Evolutionary conservation across 495 filamentous ascomycete genomes (phyloP).

Genomic region (Recurvomyces mirabilis): DNA sequence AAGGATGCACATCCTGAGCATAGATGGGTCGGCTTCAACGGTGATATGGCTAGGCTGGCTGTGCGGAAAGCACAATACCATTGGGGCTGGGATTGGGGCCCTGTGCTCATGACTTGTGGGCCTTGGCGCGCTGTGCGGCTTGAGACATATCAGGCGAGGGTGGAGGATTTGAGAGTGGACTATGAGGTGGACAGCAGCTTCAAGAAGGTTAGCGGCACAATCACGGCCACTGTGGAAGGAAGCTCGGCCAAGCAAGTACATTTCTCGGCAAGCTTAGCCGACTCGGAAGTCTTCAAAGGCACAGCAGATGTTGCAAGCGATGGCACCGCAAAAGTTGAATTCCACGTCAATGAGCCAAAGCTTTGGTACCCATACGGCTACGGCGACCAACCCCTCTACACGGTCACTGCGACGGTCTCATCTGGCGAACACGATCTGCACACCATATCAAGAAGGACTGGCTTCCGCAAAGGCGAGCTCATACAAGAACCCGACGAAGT

Average conservation of each 20-base stretch:
- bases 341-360: slow-evolving; percentile 24
- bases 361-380: slow-evolving; percentile 34
- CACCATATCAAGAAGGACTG: slow-evolving; percentile 23
- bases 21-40: slow-evolving; percentile 31
- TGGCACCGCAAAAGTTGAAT: slow-evolving; percentile 26
- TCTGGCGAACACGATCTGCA: slow-evolving; percentile 23
- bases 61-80: slow-evolving; percentile 32
- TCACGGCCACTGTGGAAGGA: slow-evolving; percentile 26
- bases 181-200: slow-evolving; percentile 23
- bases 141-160: slow-evolving; percentile 26
- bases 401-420: slow-evolving; percentile 24
- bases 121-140: slow-evolving; percentile 30
- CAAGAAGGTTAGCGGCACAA: slow-evolving; percentile 24
- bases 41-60: slow-evolving; percentile 29
- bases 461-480: slow-evolving; percentile 30
- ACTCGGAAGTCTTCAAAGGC: slow-evolving; percentile 22
- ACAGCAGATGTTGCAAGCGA: slow-evolving; percentile 20
- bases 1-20: slow-evolving; percentile 31
- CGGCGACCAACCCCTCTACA: slow-evolving; percentile 30
- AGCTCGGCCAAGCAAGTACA: slow-evolving; percentile 16
- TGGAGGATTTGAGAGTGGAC: slow-evolving; percentile 28
- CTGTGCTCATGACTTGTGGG: slow-evolving; percentile 30
- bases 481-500: slow-evolving; percentile 29
- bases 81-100: slow-evolving; percentile 34
- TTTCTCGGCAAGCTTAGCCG: slow-evolving; percentile 21